phyloP scores from a whole-genome alignment of 441 rosid genomes.

The Populus tomentosa region DNA sequence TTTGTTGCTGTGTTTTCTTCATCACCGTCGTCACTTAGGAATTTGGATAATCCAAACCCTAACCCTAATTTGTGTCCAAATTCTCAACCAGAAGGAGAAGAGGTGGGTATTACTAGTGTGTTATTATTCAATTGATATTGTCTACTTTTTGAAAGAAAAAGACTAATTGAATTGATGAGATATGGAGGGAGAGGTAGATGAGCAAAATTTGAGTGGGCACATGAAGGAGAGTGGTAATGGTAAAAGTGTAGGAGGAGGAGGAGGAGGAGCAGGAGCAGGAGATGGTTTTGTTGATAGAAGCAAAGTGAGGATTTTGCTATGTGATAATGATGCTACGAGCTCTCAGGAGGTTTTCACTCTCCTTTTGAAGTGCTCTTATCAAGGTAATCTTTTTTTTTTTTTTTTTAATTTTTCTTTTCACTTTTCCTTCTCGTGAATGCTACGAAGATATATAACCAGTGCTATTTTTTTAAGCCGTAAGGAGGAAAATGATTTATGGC shows the following conservation, averaged over 20 bases:
- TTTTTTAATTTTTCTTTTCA: not conserved
- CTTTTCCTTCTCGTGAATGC: not conserved
- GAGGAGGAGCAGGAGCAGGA: constrained; percentile 43
- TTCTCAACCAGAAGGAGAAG: constrained; percentile 11
- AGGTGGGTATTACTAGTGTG: not conserved
- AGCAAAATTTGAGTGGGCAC: constrained; percentile 46
- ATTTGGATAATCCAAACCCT: constrained; percentile 8
- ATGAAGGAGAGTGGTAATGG: not conserved
- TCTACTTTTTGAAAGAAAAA: constrained; percentile 21
- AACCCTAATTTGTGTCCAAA: constrained; percentile 17
- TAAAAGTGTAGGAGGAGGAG: constrained; percentile 44
- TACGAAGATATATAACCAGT: not conserved
- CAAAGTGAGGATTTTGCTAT: constrained; percentile 91
- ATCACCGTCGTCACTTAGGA: not conserved
- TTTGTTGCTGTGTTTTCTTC: not conserved
- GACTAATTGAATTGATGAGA: not conserved
- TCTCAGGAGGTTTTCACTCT: constrained; percentile 70
- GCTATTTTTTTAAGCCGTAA: not conserved
- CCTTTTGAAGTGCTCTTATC: constrained; percentile 87
- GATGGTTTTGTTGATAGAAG: constrained; percentile 85
- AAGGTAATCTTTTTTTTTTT: constrained; percentile 42
- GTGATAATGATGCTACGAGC: constrained; percentile 75
- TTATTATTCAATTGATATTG: constrained; percentile 26
- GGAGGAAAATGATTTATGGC: too few species aligned
- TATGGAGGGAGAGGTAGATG: constrained; percentile 36